A percentile compares a stretch with the other conserved stretches of the same genome.
These are phyloP conservation scores for Aspergillus sclerotialis DNA, from an alignment of 2,329 filamentous ascomycete species.

Conservation along the genomic window DNA sequence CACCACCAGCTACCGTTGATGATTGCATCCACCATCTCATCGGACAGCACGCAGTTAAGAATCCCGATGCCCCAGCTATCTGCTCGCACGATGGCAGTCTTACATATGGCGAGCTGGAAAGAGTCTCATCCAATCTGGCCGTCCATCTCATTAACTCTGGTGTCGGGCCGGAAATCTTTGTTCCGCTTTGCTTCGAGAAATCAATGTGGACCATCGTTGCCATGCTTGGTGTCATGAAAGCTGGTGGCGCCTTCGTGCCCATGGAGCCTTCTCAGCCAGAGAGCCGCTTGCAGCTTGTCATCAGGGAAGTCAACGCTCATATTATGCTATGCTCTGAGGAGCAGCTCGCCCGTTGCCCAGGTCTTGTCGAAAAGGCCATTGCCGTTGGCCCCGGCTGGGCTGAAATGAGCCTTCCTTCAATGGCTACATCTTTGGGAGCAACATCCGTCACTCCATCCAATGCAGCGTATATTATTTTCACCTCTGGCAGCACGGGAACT, in stretches of 20 bases:
- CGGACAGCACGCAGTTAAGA: constrained; percentile 2
- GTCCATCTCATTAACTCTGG: constrained; percentile 7
- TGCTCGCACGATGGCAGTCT: constrained; percentile 1
- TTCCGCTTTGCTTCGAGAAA: constrained; percentile 3
- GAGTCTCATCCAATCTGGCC: constrained; percentile 6
- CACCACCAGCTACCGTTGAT: background rate
- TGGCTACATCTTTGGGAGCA: no score
- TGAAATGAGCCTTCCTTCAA: constrained; percentile 3
- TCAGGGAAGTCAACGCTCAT: background rate
- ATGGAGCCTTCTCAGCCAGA: constrained; percentile 2
- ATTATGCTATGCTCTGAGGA: constrained; percentile 3
- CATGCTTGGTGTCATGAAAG: constrained; percentile 2
- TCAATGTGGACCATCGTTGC: background rate
- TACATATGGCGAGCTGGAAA: constrained; percentile 4
- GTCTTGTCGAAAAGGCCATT: constrained; percentile 14
- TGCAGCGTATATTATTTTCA: constrained; percentile 50
- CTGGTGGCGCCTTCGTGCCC: constrained; percentile 1
- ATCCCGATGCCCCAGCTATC: constrained; percentile 6
- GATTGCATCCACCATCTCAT: constrained; percentile 8
- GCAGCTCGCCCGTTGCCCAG: constrained; percentile 10
- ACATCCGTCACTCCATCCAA: constrained; percentile 6
- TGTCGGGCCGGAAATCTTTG: constrained; percentile 8
- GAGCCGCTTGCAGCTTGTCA: background rate
- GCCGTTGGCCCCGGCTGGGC: constrained; percentile 7
- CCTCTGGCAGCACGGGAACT: constrained; percentile 19